Evolutionary conservation across 2,329 filamentous ascomycete genomes (phyloP).

Genomic region (Claviceps capensis): DNA sequence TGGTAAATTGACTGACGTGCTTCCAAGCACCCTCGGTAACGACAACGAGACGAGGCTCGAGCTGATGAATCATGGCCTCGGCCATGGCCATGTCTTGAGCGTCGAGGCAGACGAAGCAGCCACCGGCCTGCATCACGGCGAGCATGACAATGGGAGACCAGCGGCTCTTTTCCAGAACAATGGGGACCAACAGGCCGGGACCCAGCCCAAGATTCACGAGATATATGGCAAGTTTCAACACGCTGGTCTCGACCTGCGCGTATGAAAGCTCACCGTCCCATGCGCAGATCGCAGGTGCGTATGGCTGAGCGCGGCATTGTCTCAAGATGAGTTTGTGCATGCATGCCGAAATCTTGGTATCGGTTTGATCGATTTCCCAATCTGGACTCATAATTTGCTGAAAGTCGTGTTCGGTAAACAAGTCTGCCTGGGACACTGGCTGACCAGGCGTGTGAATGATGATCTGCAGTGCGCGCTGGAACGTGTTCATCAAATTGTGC

Average conservation of each 20-base stretch:
- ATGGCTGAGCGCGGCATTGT: constrained; percentile 24
- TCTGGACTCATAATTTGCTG: constrained; percentile 40
- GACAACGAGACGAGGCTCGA: constrained; percentile 30
- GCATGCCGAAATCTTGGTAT: constrained; percentile 26
- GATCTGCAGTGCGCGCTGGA: constrained; percentile 36
- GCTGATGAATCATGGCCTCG: constrained; percentile 27
- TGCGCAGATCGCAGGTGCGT: constrained; percentile 27
- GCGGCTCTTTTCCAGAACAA: constrained; percentile 56
- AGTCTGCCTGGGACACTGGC: constrained; percentile 31
- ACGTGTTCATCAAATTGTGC: constrained; percentile 34
- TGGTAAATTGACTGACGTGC: constrained; percentile 25
- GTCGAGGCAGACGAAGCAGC: constrained; percentile 36
- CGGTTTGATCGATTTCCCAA: constrained; percentile 24
- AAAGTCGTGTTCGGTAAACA: constrained; percentile 42
- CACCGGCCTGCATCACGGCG: constrained; percentile 48
- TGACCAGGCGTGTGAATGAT: constrained; percentile 29
- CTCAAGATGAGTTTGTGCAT: constrained; percentile 32
- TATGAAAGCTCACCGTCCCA: constrained; percentile 33
- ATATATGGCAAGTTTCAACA: constrained; percentile 25
- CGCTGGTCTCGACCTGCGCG: constrained; percentile 23
- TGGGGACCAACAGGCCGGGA: constrained; percentile 43
- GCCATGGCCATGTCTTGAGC: constrained; percentile 27
- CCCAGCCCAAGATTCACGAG: constrained; percentile 37
- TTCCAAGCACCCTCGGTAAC: constrained; percentile 28
- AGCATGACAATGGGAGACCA: constrained; percentile 58